Evolutionary conservation across 176 grass and related monocot genomes (phyloP).

Genomic region (Dactylis glomerata): DNA sequence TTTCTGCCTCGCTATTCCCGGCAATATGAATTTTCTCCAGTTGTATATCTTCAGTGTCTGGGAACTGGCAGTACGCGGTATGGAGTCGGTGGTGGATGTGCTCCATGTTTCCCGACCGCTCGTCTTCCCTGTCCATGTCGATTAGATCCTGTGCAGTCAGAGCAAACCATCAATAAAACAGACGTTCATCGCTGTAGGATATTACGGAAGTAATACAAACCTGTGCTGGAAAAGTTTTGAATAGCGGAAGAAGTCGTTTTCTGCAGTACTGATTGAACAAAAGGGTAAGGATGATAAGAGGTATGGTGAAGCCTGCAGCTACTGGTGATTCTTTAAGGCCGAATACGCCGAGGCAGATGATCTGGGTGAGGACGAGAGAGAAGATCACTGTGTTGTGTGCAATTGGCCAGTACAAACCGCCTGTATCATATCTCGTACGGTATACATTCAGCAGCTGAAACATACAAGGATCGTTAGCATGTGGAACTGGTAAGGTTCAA

Average conservation of each 20-base stretch:
- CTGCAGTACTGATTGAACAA: conserved; percentile 94
- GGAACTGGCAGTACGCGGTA: conserved; percentile 63
- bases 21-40: conserved; percentile 34
- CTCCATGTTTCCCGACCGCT: conserved; percentile 54
- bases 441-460: conserved; percentile 89
- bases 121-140: conserved; percentile 67
- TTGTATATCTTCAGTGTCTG: conserved; percentile 22
- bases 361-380: conserved; percentile 84
- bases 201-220: conserved; percentile 35
- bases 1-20: conserved; percentile 18
- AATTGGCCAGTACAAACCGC: conserved; percentile 82
- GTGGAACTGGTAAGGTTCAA: not conserved
- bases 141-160: conserved; percentile 60
- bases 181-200: not conserved
- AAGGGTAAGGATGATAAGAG: conserved; percentile 72
- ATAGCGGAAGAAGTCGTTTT: conserved; percentile 74
- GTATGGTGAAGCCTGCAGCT: conserved; percentile 69
- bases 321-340: conserved; percentile 76
- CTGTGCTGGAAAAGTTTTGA: conserved; percentile 67
- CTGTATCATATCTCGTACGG: conserved; percentile 68
- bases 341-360: conserved; percentile 86
- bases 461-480: conserved; percentile 15
- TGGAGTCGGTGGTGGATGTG: conserved; percentile 61
- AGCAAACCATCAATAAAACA: not conserved
- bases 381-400: conserved; percentile 82